Conservation (phyloP, 345 rosid species). For the Eucalyptus caleyi region DNA sequence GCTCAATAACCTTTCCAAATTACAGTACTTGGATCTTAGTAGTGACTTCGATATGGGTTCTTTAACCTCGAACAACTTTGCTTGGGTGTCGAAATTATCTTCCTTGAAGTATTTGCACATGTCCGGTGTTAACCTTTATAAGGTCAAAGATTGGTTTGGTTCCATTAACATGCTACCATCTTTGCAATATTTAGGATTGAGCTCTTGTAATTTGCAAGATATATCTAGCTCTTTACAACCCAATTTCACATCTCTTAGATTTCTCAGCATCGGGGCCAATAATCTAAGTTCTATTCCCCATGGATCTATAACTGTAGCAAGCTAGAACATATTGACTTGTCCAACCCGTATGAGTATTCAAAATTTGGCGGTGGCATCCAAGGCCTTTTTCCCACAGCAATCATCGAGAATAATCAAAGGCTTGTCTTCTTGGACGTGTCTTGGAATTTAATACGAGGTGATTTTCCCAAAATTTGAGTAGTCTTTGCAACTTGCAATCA, state of each 20-base stretch:
- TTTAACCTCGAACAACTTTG: neutral
- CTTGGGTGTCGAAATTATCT: neutral
- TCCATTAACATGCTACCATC: neutral
- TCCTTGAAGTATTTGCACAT: neutral
- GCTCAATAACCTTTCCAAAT: neutral
- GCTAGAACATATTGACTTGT: neutral
- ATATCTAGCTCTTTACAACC: neutral
- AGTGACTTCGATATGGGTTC: fast-evolving
- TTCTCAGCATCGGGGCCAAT: fast-evolving
- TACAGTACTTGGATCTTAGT: neutral
- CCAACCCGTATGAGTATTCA: fast-evolving
- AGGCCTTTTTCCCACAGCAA: neutral
- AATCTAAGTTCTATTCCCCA: neutral
- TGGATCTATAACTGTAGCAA: neutral
- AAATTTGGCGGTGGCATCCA: fast-evolving
- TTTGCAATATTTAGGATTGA: neutral
- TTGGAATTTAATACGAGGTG: fast-evolving
- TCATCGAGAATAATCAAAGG: neutral
- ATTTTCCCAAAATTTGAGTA: neutral
- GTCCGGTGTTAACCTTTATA: fast-evolving
- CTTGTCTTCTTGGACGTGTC: neutral
- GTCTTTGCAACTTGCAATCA: neutral
- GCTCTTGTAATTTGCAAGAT: fast-evolving
- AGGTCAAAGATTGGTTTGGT: neutral
- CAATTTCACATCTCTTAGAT: neutral